Evolutionary conservation across 2,329 filamentous ascomycete genomes (phyloP).

Genomic region (Tolypocladium ophioglossoides): DNA sequence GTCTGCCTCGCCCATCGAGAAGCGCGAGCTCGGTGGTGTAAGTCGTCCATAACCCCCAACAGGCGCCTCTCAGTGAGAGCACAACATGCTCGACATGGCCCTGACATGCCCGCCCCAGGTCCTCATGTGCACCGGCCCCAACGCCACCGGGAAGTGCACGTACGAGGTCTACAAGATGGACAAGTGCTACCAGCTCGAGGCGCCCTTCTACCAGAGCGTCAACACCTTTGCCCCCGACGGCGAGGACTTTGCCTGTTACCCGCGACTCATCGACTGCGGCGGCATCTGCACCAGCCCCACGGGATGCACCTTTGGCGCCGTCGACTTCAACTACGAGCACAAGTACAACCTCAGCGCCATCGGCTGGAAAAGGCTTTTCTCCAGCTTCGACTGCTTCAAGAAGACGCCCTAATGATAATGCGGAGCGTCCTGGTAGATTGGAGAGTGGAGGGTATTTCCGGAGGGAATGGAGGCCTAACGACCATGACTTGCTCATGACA

Average conservation of each 20-base stretch:
- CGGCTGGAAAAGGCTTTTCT: constrained; percentile 30
- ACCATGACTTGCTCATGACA: no score
- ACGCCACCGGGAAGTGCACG: constrained; percentile 36
- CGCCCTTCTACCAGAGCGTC: constrained; percentile 28
- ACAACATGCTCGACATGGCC: no score
- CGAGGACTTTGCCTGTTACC: constrained; percentile 37
- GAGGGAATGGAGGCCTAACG: no score
- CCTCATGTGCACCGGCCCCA: constrained; percentile 38
- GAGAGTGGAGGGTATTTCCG: no score
- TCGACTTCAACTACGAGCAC: constrained; percentile 33
- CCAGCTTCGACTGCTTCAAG: constrained; percentile 21
- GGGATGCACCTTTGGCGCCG: constrained; percentile 39
- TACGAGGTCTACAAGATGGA: constrained; percentile 31
- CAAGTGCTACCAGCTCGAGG: constrained; percentile 34
- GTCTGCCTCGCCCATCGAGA: constrained; percentile 21
- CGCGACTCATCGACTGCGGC: constrained; percentile 28
- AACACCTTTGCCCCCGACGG: constrained; percentile 41
- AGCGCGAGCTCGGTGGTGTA: constrained; percentile 37
- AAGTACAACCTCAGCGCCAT: constrained; percentile 37
- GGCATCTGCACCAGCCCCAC: constrained; percentile 37
- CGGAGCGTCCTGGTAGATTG: no score
- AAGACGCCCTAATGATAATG: no score
- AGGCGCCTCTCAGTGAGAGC: not conserved
- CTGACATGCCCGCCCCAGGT: constrained; percentile 20
- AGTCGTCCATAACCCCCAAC: constrained; percentile 13